Conservation (phyloP, 768 basidiomycete genomes). For the Hysterangium stoloniferum region DNA sequence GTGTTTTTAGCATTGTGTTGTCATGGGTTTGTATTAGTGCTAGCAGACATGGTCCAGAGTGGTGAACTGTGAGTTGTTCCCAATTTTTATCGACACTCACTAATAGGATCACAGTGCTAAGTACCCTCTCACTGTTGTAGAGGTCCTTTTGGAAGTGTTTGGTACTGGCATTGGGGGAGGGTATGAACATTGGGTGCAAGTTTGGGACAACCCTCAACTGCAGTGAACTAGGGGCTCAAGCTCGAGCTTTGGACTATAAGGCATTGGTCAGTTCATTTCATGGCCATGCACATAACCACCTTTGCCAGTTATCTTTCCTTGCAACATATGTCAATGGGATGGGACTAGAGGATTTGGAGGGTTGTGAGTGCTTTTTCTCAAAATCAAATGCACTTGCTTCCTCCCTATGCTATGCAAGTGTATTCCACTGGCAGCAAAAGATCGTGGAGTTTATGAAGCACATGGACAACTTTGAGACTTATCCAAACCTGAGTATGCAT, state of each 20-base stretch:
- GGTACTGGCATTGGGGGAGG: constrained; percentile 14
- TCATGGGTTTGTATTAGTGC: constrained; percentile 26
- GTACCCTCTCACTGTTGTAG: constrained; percentile 15
- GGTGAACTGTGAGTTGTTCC: too few relatives aligned
- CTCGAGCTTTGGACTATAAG: not conserved
- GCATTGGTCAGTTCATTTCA: constrained; percentile 20
- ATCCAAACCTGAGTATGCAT: constrained; percentile 17
- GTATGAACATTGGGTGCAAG: constrained; percentile 19
- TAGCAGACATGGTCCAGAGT: too few relatives aligned
- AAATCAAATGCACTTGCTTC: constrained; percentile 20
- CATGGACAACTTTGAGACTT: constrained; percentile 19
- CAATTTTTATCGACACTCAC: not conserved
- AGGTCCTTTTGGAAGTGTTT: constrained; percentile 10
- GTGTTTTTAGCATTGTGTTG: constrained; percentile 25
- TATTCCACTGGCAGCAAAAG: constrained; percentile 22
- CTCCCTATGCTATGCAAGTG: constrained; percentile 15
- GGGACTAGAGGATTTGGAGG: too few relatives aligned
- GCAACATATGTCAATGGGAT: too few relatives aligned
- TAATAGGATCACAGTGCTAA: constrained; percentile 15
- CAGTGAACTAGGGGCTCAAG: constrained; percentile 11
- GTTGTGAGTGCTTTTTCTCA: constrained; percentile 16
- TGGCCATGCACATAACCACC: constrained; percentile 12
- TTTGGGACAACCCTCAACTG: constrained; percentile 14
- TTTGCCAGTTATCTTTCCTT: too few relatives aligned
- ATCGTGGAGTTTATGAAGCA: constrained; percentile 17